Conservation (phyloP, 495 filamentous ascomycete species). For the Penicillium alfredii region DNA sequence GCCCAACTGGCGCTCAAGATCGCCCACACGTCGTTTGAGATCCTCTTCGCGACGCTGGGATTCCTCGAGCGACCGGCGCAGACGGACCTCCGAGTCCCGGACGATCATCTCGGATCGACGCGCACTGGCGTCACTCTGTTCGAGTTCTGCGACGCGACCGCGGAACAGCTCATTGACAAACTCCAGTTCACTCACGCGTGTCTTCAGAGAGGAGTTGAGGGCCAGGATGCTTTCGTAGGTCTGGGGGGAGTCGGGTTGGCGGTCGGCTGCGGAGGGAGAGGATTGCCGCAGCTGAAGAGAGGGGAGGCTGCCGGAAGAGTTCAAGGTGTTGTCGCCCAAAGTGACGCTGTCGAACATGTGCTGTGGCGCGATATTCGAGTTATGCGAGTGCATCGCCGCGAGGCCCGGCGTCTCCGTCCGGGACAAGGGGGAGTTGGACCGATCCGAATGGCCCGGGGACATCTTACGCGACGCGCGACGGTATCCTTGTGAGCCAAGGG, state of each 20-base stretch:
- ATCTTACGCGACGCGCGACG: constrained; percentile 68
- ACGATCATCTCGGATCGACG: constrained; percentile 53
- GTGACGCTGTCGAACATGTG: constrained; percentile 72
- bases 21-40: constrained; percentile 73
- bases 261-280: constrained; percentile 71
- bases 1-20: constrained; percentile 62
- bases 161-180: constrained; percentile 93
- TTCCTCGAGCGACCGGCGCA: constrained; percentile 67
- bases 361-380: constrained; percentile 69
- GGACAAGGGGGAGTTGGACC: constrained; percentile 79
- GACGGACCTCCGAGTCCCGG: constrained; percentile 53
- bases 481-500: constrained; percentile 45
- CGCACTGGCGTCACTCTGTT: constrained; percentile 66
- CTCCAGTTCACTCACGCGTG: constrained; percentile 87
- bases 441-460: constrained; percentile 66
- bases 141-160: constrained; percentile 79
- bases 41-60: constrained; percentile 71
- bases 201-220: constrained; percentile 76
- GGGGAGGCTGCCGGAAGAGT: constrained; percentile 51
- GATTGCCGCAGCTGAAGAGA: constrained; percentile 51
- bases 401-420: constrained; percentile 77
- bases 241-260: constrained; percentile 67
- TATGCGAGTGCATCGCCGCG: constrained; percentile 54
- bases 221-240: constrained; percentile 74
- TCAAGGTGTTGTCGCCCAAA: constrained; percentile 57